Conservation (phyloP, 768 basidiomycete species). For the Trametes sanguinea region DNA sequence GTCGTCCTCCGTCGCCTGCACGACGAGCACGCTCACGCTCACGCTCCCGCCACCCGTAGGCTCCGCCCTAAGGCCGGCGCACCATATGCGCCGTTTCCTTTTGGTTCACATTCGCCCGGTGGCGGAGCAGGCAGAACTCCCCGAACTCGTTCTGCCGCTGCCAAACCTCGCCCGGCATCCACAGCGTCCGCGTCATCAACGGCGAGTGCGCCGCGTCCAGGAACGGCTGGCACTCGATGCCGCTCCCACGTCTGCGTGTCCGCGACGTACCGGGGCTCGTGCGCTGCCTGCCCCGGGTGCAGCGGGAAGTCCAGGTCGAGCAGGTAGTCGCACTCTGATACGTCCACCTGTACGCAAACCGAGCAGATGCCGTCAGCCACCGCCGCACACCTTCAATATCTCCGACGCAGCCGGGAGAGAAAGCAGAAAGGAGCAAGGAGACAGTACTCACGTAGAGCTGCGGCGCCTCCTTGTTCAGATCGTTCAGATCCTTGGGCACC, state of each 20-base stretch:
- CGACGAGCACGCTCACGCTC: too few relatives aligned
- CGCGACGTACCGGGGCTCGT: constrained; percentile 81
- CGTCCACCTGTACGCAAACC: constrained; percentile 54
- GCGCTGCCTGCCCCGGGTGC: constrained; percentile 51
- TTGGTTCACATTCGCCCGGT: constrained; percentile 42
- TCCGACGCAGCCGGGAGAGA: constrained; percentile 12
- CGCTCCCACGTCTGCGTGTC: constrained; percentile 76
- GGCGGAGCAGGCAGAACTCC: constrained; percentile 86
- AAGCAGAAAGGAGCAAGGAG: background rate
- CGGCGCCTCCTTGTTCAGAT: constrained; percentile 78
- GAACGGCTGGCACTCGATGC: constrained; percentile 78
- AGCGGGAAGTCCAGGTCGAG: constrained; percentile 87
- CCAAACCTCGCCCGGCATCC: constrained; percentile 75
- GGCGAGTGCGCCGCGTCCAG: constrained; percentile 79
- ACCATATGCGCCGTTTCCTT: constrained; percentile 30
- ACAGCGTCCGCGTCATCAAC: constrained; percentile 73
- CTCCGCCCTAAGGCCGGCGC: constrained; percentile 12
- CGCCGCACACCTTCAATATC: constrained; percentile 3
- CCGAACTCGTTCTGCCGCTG: constrained; percentile 74
- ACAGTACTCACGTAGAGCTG: constrained; percentile 70
- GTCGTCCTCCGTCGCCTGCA: background rate
- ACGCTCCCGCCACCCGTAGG: background rate
- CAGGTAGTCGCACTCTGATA: constrained; percentile 82
- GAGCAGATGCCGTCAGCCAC: constrained; percentile 13
- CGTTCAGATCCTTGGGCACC: constrained; percentile 74